A percentile compares a stretch with the other conserved stretches of the same genome.
Conservation (phyloP, 1,139 yeast species). For the Kurtzmaniella natalensis region DNA sequence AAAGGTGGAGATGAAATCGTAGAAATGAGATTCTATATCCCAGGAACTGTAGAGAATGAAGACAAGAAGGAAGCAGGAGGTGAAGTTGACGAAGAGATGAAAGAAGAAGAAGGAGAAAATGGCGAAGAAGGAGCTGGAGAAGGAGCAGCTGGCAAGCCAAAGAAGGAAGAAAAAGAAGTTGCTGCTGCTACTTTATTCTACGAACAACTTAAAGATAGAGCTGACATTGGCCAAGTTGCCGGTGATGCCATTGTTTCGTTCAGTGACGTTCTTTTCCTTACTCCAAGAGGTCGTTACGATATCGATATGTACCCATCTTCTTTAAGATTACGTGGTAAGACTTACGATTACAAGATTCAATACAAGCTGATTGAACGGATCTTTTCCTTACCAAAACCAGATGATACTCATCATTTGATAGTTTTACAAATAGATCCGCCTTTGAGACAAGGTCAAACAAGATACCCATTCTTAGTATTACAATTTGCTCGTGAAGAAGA, state of each 20-base stretch:
- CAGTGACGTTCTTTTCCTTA: conserved; percentile 84
- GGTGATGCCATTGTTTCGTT: conserved; percentile 97
- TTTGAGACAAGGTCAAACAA: conserved; percentile 82
- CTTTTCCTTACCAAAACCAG: conserved; percentile 90
- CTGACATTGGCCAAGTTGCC: conserved; percentile 93
- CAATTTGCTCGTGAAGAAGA: conserved; percentile 91
- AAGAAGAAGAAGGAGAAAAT: conserved; percentile 15
- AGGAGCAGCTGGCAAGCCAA: conserved; percentile 30
- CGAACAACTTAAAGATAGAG: conserved; percentile 87
- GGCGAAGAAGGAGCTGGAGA: conserved; percentile 20
- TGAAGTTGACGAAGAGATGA: conserved; percentile 22
- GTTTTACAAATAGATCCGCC: conserved; percentile 95
- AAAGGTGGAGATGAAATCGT: conserved; percentile 93
- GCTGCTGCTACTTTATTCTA: conserved; percentile 82
- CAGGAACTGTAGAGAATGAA: conserved; percentile 63
- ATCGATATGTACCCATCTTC: conserved; percentile 89
- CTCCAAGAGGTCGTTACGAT: conserved; percentile 98
- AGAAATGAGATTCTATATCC: conserved; percentile 88
- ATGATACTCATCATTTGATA: conserved; percentile 83
- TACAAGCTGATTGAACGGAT: conserved; percentile 87
- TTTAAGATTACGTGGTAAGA: conserved; percentile 91
- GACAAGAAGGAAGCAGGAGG: conserved; percentile 37
- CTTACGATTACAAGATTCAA: conserved; percentile 94
- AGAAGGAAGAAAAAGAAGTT: conserved; percentile 46
- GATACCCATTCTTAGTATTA: conserved; percentile 87